Conservation (phyloP, 2,329 filamentous ascomycete genomes). For the Hypoxylon sp. region DNA sequence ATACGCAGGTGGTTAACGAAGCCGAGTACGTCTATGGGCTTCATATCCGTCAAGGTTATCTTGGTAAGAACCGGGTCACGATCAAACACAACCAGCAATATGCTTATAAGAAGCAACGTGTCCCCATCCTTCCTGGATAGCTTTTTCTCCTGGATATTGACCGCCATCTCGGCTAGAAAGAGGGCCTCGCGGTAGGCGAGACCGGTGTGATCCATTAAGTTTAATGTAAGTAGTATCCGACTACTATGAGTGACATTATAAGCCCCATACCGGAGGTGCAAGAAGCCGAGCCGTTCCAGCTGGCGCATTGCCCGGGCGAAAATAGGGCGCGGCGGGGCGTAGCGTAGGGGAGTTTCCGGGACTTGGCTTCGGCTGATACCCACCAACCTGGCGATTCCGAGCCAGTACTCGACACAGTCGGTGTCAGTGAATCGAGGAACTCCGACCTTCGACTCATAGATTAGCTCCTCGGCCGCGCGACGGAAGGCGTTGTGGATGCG, state of each 20-base stretch:
- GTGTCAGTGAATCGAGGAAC: neutral
- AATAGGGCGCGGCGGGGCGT: too few species aligned
- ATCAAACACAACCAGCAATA: neutral
- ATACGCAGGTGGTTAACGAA: neutral
- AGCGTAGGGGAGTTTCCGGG: neutral
- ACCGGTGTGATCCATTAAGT: neutral
- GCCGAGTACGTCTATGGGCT: neutral
- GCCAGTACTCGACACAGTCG: neutral
- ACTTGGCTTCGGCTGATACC: neutral
- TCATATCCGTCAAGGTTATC: neutral
- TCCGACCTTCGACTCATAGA: neutral
- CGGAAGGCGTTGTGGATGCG: constrained; percentile 1
- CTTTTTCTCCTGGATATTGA: neutral
- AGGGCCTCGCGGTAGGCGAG: neutral
- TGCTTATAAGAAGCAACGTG: neutral
- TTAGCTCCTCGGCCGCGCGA: neutral
- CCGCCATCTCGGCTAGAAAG: neutral
- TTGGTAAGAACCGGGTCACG: neutral
- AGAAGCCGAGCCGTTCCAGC: too few species aligned
- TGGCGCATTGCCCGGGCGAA: too few species aligned
- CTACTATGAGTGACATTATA: too few species aligned
- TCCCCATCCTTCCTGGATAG: neutral
- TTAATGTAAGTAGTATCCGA: neutral
- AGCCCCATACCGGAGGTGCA: too few species aligned
- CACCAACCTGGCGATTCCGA: neutral